phyloP scores from a whole-genome alignment of 2,329 filamentous ascomycete genomes.

The Teratosphaeria epicoccoides region DNA sequence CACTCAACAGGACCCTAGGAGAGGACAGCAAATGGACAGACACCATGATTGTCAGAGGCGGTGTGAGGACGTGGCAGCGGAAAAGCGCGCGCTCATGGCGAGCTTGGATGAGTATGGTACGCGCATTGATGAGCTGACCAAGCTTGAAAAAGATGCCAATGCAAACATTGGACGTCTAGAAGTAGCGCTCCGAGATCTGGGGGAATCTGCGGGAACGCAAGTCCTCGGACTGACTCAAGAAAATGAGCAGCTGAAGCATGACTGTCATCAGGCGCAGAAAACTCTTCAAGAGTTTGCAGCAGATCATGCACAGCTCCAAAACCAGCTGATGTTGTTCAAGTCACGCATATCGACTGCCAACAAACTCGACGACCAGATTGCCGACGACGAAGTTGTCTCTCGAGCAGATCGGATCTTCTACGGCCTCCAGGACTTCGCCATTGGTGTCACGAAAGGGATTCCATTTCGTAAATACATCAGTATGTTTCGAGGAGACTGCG shows the following conservation, averaged over 20 bases:
- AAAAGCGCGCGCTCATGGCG: not conserved
- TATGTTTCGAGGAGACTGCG: not conserved
- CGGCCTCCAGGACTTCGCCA: conserved; percentile 62
- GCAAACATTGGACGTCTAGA: not conserved
- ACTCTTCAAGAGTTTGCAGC: not conserved
- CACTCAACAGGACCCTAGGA: not conserved
- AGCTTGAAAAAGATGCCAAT: not conserved
- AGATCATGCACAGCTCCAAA: conserved; percentile 17
- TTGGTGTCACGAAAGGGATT: conserved; percentile 54
- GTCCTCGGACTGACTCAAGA: not conserved
- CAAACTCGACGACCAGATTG: conserved; percentile 47
- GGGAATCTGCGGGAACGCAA: not conserved
- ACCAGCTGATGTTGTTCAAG: conserved; percentile 55
- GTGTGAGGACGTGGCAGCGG: not conserved
- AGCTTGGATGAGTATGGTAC: not conserved
- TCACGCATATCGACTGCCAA: conserved; percentile 58
- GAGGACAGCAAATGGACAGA: not conserved
- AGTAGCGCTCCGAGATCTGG: not conserved
- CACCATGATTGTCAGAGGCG: not conserved
- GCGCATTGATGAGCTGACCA: not conserved
- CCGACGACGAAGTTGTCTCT: conserved; percentile 55
- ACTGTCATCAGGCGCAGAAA: not conserved
- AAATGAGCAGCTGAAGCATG: not conserved
- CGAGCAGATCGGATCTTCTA: conserved; percentile 49
- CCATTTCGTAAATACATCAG: conserved; percentile 32